These are phyloP conservation scores for Solanum gracilifrons DNA, from an alignment of 257 asterid genomes.

Conservation along the genomic window DNA sequence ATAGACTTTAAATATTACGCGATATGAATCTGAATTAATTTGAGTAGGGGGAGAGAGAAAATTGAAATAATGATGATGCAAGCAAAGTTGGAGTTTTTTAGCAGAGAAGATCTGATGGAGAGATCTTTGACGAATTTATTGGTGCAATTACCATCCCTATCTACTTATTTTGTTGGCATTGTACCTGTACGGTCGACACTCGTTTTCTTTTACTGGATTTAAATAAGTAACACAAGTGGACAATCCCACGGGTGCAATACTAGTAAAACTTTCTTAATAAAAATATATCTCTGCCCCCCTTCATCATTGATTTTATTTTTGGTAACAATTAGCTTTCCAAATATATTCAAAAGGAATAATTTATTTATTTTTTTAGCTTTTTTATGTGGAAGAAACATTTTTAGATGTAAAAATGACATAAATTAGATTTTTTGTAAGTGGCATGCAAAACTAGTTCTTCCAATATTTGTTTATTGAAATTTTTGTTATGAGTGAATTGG, in stretches of 20 bases:
- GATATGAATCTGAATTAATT: too few species aligned
- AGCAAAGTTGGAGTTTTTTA: constrained; percentile 39
- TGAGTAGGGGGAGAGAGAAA: not conserved
- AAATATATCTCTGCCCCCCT: not conserved
- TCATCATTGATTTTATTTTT: not conserved
- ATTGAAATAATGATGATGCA: constrained; percentile 43
- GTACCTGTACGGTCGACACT: constrained; percentile 31
- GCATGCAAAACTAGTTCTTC: not conserved
- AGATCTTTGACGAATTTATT: constrained; percentile 61
- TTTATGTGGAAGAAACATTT: not conserved
- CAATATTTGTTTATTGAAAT: not conserved
- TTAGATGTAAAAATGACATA: not conserved
- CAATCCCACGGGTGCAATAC: not conserved
- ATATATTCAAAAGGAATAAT: not conserved
- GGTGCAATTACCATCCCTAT: constrained; percentile 26
- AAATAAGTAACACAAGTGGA: not conserved
- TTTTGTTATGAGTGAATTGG: not conserved
- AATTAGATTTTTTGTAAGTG: not conserved
- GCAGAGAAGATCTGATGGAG: constrained; percentile 29
- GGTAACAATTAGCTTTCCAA: not conserved
- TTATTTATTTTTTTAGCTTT: not conserved
- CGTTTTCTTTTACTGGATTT: not conserved
- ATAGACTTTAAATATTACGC: not conserved
- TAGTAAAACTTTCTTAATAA: not conserved
- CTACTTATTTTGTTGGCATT: constrained; percentile 2